phyloP scores from a whole-genome alignment of 163 green algal genomes.

The Volvox carteri region DNA sequence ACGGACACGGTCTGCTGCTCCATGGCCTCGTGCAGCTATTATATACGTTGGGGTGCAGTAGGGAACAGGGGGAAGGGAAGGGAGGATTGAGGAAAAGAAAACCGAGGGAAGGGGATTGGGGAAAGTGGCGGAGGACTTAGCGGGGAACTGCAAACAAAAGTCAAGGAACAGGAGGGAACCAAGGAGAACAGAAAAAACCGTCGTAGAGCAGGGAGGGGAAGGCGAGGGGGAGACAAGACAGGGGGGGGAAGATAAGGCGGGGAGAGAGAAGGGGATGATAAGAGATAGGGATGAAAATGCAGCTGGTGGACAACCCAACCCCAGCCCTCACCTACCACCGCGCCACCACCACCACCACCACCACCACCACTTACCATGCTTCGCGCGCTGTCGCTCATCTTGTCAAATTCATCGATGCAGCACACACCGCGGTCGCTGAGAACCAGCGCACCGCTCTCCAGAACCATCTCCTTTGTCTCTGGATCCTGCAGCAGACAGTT shows the following conservation, averaged over 20 bases:
- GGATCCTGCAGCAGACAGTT: slow-evolving; percentile 88
- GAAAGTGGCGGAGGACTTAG: too few relatives aligned
- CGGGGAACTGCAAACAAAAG: too few relatives aligned
- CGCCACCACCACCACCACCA: too few relatives aligned
- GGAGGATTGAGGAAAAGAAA: not conserved
- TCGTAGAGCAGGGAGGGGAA: not conserved
- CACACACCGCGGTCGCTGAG: slow-evolving; percentile 96
- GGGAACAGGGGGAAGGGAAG: not conserved
- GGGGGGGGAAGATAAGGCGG: not conserved
- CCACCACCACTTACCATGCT: slow-evolving; percentile 88
- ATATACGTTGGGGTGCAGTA: not conserved
- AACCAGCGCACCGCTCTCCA: slow-evolving; percentile 98
- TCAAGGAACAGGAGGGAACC: too few relatives aligned
- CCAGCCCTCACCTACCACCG: too few relatives aligned
- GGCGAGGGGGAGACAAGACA: not conserved
- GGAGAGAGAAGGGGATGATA: too few relatives aligned
- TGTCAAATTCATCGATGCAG: slow-evolving; percentile 99
- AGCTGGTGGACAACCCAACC: too few relatives aligned
- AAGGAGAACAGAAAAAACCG: too few relatives aligned
- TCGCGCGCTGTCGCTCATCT: slow-evolving; percentile 97
- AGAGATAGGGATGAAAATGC: too few relatives aligned
- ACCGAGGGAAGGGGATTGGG: not conserved
- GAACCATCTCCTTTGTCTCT: slow-evolving; percentile 97
- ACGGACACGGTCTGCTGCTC: slow-evolving; percentile 98
- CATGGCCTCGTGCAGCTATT: slow-evolving; percentile 94